Evolutionary conservation across 192 early-diverging fungal genomes (phyloP).

Genomic region (Coemansia sp.): DNA sequence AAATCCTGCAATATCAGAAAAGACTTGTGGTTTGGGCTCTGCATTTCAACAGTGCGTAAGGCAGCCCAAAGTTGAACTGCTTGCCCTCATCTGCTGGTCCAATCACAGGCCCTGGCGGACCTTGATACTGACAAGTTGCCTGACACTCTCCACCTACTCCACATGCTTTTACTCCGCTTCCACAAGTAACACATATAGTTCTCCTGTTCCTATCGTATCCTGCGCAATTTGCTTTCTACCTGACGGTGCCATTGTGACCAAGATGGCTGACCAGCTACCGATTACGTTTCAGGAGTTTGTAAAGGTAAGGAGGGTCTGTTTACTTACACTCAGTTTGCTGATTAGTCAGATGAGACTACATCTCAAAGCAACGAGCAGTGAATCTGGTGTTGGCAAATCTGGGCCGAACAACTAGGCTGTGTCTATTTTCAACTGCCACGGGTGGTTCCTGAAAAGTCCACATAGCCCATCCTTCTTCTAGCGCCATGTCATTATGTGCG

Average conservation of each 20-base stretch:
- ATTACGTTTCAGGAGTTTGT: constrained; percentile 97
- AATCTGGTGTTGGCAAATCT: not conserved
- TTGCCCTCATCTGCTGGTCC: not conserved
- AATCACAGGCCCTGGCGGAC: not conserved
- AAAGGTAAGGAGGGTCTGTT: constrained; percentile 65
- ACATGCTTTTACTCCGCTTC: not conserved
- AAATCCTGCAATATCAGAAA: no score
- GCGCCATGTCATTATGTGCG: not conserved
- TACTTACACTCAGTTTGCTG: not conserved
- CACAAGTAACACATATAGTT: not conserved
- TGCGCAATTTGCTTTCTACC: constrained; percentile 9
- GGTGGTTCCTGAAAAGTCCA: not conserved
- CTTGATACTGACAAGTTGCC: not conserved
- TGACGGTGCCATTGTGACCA: constrained; percentile 16
- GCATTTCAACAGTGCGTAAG: no score
- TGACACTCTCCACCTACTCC: not conserved
- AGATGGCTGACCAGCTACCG: constrained; percentile 79
- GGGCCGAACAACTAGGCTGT: not conserved
- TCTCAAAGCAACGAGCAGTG: not conserved
- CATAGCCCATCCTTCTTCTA: not conserved
- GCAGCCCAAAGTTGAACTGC: not conserved
- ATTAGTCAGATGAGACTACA: constrained; percentile 5
- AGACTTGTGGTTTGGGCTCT: no score
- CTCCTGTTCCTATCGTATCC: not conserved
- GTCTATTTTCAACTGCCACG: not conserved